Evolutionary conservation across 2,329 filamentous ascomycete species (phyloP).

Genomic region (Colletotrichum neosansevieriae): DNA sequence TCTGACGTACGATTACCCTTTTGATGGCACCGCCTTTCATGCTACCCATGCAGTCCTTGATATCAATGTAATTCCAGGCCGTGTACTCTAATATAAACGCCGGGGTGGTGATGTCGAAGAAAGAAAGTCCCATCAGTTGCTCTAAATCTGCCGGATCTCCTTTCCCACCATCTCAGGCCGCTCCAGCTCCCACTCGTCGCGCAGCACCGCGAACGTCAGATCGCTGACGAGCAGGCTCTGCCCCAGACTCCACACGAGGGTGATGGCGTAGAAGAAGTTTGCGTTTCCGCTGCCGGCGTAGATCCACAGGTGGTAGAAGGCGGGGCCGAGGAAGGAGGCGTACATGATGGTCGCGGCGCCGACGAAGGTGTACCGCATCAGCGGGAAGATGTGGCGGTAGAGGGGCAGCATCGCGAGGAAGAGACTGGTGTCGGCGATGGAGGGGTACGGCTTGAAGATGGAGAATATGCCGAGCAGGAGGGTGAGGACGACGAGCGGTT

Average conservation of each 20-base stretch:
- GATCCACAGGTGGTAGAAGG: conserved; percentile 98
- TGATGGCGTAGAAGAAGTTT: conserved; percentile 99
- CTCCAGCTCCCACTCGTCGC: conserved; percentile 95
- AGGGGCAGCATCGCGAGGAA: conserved; percentile 87
- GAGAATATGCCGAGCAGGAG: conserved; percentile 90
- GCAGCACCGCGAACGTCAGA: conserved; percentile 85
- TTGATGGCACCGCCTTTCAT: conserved; percentile 2
- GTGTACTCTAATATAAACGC: not conserved
- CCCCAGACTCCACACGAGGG: conserved; percentile 95
- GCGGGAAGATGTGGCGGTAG: conserved; percentile 90
- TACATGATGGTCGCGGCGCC: conserved; percentile 87
- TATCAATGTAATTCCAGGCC: conserved; percentile 20
- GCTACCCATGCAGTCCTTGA: conserved; percentile 3
- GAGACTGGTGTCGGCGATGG: conserved; percentile 87
- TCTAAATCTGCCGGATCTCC: conserved; percentile 84
- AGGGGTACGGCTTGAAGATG: conserved; percentile 97
- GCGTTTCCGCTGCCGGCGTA: conserved; percentile 98
- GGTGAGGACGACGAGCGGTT: conserved; percentile 87
- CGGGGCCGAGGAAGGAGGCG: conserved; percentile 87
- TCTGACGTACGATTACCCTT: not conserved
- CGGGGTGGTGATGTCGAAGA: not conserved
- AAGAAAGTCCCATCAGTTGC: conserved; percentile 36
- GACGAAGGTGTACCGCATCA: conserved; percentile 94
- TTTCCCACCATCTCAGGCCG: conserved; percentile 90
- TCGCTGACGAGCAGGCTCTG: conserved; percentile 90